A percentile compares a stretch with the other conserved stretches of the same genome.
phyloP scores from a whole-genome alignment of 495 filamentous ascomycete species.

The Lasiosphaeria ovina region DNA sequence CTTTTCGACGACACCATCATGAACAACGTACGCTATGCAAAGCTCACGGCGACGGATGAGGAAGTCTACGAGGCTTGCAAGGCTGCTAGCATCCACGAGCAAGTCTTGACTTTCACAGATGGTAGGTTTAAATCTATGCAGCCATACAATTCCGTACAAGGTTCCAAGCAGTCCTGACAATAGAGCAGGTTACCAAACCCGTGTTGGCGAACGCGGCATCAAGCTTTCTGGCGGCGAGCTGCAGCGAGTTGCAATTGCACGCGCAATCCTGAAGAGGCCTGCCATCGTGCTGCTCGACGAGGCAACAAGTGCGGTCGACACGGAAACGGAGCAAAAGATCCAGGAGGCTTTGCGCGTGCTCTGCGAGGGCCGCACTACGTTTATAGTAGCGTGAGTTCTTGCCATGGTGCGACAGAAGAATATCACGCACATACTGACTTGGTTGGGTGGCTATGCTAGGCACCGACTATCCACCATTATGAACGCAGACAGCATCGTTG shows the following conservation, averaged over 20 bases:
- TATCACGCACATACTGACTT: slow-evolving; percentile 10
- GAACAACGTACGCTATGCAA: slow-evolving; percentile 70
- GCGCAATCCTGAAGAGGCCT: slow-evolving; percentile 55
- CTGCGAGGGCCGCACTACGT: slow-evolving; percentile 58
- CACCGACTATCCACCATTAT: slow-evolving; percentile 70
- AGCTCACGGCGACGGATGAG: slow-evolving; percentile 56
- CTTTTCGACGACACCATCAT: slow-evolving; percentile 73
- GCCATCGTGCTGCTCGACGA: slow-evolving; percentile 58
- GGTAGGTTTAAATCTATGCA: slow-evolving; percentile 15
- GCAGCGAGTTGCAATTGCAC: slow-evolving; percentile 75
- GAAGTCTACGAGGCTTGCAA: slow-evolving; percentile 70
- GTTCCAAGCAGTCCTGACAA: slow-evolving; percentile 13
- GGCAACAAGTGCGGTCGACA: slow-evolving; percentile 58
- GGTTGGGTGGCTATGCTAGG: slow-evolving; percentile 25
- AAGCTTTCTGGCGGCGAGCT: slow-evolving; percentile 74
- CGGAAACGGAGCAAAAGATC: slow-evolving; percentile 70
- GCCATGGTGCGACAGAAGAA: neutral
- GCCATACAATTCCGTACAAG: neutral
- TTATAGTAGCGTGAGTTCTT: slow-evolving; percentile 59
- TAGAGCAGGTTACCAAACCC: slow-evolving; percentile 50
- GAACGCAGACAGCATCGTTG: slow-evolving; percentile 66
- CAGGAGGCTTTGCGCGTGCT: slow-evolving; percentile 62
- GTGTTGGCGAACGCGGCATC: slow-evolving; percentile 61
- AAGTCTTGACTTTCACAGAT: slow-evolving; percentile 63
- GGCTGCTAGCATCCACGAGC: slow-evolving; percentile 68